Percentiles rank a stretch among this genome's conserved stretches.
phyloP scores from a whole-genome alignment of 2,329 filamentous ascomycete genomes.

The Paecilomyces sp. region DNA sequence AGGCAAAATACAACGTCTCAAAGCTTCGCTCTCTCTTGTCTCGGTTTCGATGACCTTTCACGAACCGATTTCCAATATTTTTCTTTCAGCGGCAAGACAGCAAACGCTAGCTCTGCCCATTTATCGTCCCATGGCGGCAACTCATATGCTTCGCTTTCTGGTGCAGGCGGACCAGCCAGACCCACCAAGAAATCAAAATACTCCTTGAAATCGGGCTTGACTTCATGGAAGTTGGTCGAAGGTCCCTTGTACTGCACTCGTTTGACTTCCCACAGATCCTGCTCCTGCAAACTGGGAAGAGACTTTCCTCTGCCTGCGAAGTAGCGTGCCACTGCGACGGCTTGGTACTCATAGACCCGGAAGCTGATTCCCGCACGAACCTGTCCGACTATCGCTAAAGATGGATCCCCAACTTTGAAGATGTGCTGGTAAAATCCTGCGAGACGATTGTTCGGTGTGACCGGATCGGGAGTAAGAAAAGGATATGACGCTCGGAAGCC shows the following conservation, averaged over 20 bases:
- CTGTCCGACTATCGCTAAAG: slow-evolving; percentile 21
- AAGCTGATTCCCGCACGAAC: slow-evolving; percentile 21
- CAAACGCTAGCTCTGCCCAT: slow-evolving; percentile 16
- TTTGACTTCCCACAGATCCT: slow-evolving; percentile 19
- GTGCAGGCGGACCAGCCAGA: slow-evolving; percentile 32
- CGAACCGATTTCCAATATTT: background rate
- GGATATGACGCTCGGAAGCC: slow-evolving; percentile 22
- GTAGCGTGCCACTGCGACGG: slow-evolving; percentile 20
- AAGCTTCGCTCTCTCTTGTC: background rate
- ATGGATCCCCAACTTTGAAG: slow-evolving; percentile 21
- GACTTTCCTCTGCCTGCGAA: slow-evolving; percentile 14
- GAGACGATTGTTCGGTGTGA: slow-evolving; percentile 17
- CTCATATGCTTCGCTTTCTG: slow-evolving; percentile 25
- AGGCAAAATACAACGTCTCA: slow-evolving; percentile 6
- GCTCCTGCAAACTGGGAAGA: slow-evolving; percentile 14
- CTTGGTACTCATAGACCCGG: slow-evolving; percentile 24
- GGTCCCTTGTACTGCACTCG: slow-evolving; percentile 14
- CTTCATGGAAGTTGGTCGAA: slow-evolving; percentile 13
- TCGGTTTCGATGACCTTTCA: background rate
- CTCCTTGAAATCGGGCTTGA: slow-evolving; percentile 27
- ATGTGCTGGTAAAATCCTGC: slow-evolving; percentile 24
- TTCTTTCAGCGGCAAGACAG: background rate
- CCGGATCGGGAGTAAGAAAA: slow-evolving; percentile 16
- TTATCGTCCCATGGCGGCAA: slow-evolving; percentile 32
- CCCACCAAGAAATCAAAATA: slow-evolving; percentile 34